These are phyloP conservation scores for Marchantia polymorpha DNA, from an alignment of 225 moss, liverwort and hornwort species.

Conservation along the genomic window DNA sequence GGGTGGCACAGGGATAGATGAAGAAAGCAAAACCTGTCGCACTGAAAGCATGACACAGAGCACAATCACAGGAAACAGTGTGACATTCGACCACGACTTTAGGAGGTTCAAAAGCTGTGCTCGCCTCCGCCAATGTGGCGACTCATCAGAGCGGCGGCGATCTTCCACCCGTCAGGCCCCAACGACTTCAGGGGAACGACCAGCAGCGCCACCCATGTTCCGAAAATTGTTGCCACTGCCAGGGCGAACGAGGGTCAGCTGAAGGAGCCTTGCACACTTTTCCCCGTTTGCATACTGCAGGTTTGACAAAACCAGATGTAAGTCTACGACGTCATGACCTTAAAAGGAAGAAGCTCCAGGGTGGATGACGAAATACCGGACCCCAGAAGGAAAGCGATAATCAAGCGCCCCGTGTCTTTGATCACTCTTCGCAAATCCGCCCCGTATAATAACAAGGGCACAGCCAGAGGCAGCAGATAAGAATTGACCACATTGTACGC, in stretches of 20 bases:
- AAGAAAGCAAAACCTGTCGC: too few relatives aligned
- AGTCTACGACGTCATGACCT: not conserved
- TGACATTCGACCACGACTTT: too few relatives aligned
- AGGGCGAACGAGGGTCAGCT: not conserved
- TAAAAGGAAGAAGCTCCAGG: not conserved
- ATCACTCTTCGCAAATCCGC: conserved; percentile 86
- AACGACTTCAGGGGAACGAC: conserved; percentile 76
- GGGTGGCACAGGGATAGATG: too few relatives aligned
- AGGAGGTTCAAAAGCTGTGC: conserved; percentile 11
- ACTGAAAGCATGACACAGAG: too few relatives aligned
- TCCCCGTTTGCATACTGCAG: not conserved
- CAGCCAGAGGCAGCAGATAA: conserved; percentile 84
- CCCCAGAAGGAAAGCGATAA: conserved; percentile 70
- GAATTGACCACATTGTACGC: conserved; percentile 78
- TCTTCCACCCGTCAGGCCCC: conserved; percentile 95
- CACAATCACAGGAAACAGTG: too few relatives aligned
- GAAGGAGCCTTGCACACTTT: not conserved
- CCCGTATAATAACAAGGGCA: conserved; percentile 85
- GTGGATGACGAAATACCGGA: conserved; percentile 49
- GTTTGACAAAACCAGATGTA: not conserved
- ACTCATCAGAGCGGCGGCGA: conserved; percentile 93
- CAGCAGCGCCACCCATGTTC: conserved; percentile 79
- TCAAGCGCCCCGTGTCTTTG: conserved; percentile 82
- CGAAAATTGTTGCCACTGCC: conserved; percentile 89
- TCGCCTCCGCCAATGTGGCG: conserved; percentile 98